These are phyloP conservation scores for Termitomyces sp. DNA, from an alignment of 768 basidiomycete species.

Conservation along the genomic window DNA sequence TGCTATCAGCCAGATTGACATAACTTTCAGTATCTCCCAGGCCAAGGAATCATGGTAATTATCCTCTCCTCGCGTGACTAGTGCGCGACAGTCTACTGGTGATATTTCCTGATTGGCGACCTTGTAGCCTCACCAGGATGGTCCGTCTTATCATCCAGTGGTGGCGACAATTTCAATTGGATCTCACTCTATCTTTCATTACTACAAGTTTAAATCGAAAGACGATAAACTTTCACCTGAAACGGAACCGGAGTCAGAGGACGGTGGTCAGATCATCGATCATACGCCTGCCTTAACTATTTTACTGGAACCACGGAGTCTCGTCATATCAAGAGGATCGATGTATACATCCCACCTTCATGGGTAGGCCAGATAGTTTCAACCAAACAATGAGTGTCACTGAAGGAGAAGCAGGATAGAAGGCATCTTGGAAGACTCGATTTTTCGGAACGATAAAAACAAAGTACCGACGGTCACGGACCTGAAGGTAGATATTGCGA, in stretches of 20 bases:
- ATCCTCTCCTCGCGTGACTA: neutral
- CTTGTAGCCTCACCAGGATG: slow-evolving; percentile 86
- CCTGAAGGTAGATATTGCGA: slow-evolving; percentile 44
- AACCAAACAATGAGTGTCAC: neutral
- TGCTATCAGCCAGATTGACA: neutral
- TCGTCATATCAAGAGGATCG: slow-evolving; percentile 67
- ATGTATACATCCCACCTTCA: slow-evolving; percentile 77
- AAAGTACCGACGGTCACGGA: slow-evolving; percentile 23
- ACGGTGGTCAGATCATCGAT: slow-evolving; percentile 54
- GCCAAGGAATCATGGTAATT: slow-evolving; percentile 91
- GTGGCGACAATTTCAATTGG: slow-evolving; percentile 90
- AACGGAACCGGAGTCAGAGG: slow-evolving; percentile 16
- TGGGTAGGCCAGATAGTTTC: slow-evolving; percentile 47
- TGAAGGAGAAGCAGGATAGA: slow-evolving; percentile 47
- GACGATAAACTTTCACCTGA: slow-evolving; percentile 12
- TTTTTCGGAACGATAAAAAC: slow-evolving; percentile 23
- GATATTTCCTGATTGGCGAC: neutral
- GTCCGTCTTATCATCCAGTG: slow-evolving; percentile 81
- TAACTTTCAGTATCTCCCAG: slow-evolving; percentile 64
- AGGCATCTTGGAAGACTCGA: slow-evolving; percentile 46
- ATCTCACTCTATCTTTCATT: slow-evolving; percentile 80
- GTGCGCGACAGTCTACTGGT: neutral
- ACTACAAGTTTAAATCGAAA: slow-evolving; percentile 59
- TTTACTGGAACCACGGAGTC: slow-evolving; percentile 81
- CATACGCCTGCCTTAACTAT: slow-evolving; percentile 64